Percentiles rank a stretch among this genome's conserved stretches.
These are phyloP conservation scores for Linnemannia hyalina DNA, from an alignment of 192 early-diverging fungal genomes.

Conservation along the genomic window DNA sequence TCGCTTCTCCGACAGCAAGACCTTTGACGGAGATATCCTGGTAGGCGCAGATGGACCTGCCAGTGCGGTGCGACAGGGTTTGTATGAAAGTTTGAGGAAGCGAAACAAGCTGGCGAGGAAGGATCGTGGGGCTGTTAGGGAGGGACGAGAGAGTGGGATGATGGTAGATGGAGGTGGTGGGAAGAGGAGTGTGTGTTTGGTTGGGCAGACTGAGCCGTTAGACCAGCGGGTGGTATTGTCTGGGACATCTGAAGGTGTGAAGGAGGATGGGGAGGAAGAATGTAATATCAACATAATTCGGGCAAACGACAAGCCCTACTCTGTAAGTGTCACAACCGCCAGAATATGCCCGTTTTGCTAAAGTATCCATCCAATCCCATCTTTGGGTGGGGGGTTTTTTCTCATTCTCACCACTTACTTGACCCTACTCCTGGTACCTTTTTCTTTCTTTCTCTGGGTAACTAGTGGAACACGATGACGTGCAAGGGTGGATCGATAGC, in stretches of 20 bases:
- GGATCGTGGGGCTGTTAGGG: background rate
- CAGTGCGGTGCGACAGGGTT: slow-evolving; percentile 20
- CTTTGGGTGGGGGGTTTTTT: background rate
- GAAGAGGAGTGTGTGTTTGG: background rate
- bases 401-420: background rate
- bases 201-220: slow-evolving; percentile 5
- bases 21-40: slow-evolving; percentile 40
- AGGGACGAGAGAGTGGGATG: background rate
- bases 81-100: slow-evolving; percentile 9
- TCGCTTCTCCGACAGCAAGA: slow-evolving; percentile 18
- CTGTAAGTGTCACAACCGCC: background rate
- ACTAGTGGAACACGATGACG: background rate
- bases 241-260: background rate
- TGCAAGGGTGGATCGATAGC: background rate
- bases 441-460: background rate
- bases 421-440: background rate
- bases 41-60: slow-evolving; percentile 50
- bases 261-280: background rate
- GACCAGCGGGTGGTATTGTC: background rate
- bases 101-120: background rate
- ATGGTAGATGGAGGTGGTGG: background rate
- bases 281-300: background rate
- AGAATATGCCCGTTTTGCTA: background rate
- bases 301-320: background rate
- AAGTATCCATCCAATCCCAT: background rate